Evolutionary conservation across 169 alveolate species (phyloP), one percentile per base, ranked within the genome.

Genomic region (Neospora caninum): DNA sequence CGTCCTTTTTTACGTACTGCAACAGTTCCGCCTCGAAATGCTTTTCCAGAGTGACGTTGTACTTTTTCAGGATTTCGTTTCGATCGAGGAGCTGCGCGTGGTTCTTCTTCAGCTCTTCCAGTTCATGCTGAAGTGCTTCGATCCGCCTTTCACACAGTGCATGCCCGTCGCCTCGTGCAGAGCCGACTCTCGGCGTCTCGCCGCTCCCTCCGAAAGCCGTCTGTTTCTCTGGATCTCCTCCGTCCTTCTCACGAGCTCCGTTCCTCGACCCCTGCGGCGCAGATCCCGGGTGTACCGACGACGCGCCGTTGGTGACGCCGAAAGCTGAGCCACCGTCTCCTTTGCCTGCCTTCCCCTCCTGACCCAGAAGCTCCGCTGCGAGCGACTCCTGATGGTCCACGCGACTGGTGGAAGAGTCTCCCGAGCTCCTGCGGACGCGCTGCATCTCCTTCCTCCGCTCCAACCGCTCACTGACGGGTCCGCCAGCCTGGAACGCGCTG

Each of bases 31-130:
- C 86, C 45, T 78, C 43, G 45, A 38, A n/a, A 16, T 78, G 49
- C 42, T 78, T 78, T 43, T 78, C 86, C 45, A 78, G 86, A n/a
- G 86, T 38, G 49, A 18, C 86, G 86, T 78, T 78, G 86, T 38
- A 38, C 86, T n/a, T 36, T 22, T 38, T 78, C 86, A 78, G 45
- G 39, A 38, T n/a, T 10, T 78, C 86, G n/a, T 78, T n/a, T 10
- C 86, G 39, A n/a, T 78, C 86, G 43, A 36, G 45, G 22, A 78
- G 39, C 45, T 78, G 86, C 31, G 86, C 86, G 86, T 78, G 86
- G 86, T 78, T 78, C 45, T 78, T n/a, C 42, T n/a, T 78, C 43
- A 78, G 86, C 45, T 78, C 86, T 22, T 78, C 45, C 43, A 78
- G 45, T n/a, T 78, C 86, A 38, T 78, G 39, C 39, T n/a, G 39